Evolutionary conservation across 768 basidiomycete species (phyloP), one percentile per base, ranked within the genome.

Genomic region (Flagelloscypha sp.): DNA sequence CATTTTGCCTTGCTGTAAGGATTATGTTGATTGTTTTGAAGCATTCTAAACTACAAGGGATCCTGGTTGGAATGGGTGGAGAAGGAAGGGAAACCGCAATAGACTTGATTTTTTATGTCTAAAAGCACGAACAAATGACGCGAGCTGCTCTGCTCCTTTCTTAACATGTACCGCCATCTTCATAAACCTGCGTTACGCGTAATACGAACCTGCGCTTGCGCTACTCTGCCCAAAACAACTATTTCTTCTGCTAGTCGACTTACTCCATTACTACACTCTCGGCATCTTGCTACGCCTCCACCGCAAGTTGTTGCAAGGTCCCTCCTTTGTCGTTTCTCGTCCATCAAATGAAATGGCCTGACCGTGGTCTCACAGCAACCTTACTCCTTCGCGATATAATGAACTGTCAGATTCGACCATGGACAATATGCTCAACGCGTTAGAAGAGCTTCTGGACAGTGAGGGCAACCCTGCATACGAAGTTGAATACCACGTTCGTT

Each of bases 1-100:
- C 21, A 3, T 30, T 28, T 18, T 23, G 21, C 10, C 16, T n/a
- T 27, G 40, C 18, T 40, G 37, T 25, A 35, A 28, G n/a, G 29
- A 23, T 20, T 21, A 21, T 34, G 4, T 33, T 15, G 16, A 4
- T 31, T 30, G 5, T 38, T 17, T 24, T 23, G 9, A 30, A 81
- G 78, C 36, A 51, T 79, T 32, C 55, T 76, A 39, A 92, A 90
- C 49, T 94, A 89, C 54, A 73, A 72, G 45, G 89, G 89, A 7
- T 87, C 84, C 13, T 94, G 87, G 86, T 55, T 87, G 35, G 85
- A 93, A 46, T 94, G 89, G 89, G 70, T 73, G 9, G 63, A 62
- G 53, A 77, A 62, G 44, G 65, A 65, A 48, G 67, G 48, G 43
- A 62, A 57, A 32, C 58, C 58, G 40, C 36, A 45, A 30, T 29